Conservation (phyloP, 495 filamentous ascomycete species). For the Penicillium paxilli region DNA sequence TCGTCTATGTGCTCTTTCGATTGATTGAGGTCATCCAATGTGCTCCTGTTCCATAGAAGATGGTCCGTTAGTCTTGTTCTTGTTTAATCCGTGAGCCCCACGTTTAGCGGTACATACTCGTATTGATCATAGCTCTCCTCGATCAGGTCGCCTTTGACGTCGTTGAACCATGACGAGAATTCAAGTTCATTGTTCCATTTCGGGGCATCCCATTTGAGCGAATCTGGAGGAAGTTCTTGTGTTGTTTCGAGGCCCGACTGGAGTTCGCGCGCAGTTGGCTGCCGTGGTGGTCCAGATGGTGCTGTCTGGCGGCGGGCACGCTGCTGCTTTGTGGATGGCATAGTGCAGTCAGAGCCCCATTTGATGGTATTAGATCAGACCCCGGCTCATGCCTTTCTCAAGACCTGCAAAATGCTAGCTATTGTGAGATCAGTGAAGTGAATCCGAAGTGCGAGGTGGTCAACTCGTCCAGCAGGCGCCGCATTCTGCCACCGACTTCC, state of each 20-base stretch:
- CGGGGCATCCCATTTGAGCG: constrained; percentile 9
- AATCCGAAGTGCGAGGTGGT: constrained; percentile 20
- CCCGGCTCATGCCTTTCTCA: constrained; percentile 12
- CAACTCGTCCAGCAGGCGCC: constrained; percentile 13
- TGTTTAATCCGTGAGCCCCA: background rate
- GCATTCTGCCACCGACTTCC: constrained; percentile 40
- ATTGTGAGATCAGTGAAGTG: background rate
- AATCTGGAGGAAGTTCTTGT: constrained; percentile 15
- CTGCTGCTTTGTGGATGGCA: constrained; percentile 30
- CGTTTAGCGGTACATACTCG: constrained; percentile 53
- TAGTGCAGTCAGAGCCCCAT: constrained; percentile 17
- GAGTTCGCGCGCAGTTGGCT: constrained; percentile 28
- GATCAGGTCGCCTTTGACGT: constrained; percentile 64
- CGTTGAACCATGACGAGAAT: constrained; percentile 62
- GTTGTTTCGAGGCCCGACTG: constrained; percentile 21
- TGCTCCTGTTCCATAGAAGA: constrained; percentile 50
- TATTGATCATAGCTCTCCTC: constrained; percentile 85
- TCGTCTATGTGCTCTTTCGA: constrained; percentile 76
- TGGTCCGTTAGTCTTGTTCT: constrained; percentile 7
- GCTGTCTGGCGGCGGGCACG: constrained; percentile 46
- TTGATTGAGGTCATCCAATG: constrained; percentile 75
- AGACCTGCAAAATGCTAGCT: background rate
- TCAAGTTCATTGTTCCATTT: constrained; percentile 52
- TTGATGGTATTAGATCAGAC: background rate
- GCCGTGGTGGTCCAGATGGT: constrained; percentile 37